These are phyloP conservation scores for Trichoderma asperellum DNA, from an alignment of 2,329 filamentous ascomycete species.

Conservation along the genomic window DNA sequence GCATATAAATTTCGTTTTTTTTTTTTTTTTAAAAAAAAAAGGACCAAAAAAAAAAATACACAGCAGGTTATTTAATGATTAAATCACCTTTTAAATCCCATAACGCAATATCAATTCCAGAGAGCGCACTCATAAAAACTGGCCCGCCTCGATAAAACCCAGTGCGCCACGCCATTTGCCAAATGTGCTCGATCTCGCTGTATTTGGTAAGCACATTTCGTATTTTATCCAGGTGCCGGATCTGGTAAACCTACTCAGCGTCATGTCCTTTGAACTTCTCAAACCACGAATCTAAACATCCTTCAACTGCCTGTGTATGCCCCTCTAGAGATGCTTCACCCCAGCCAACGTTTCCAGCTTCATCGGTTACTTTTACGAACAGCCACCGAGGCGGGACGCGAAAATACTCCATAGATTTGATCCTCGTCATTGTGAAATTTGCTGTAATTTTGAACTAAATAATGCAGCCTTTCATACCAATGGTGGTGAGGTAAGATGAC, in stretches of 20 bases:
- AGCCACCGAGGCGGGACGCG: constrained; percentile 75
- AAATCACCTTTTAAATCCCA: constrained; percentile 72
- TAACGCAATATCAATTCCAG: constrained; percentile 77
- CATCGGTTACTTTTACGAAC: constrained; percentile 76
- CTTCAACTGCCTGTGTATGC: constrained; percentile 74
- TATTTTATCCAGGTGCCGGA: background rate
- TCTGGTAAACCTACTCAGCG: constrained; percentile 60
- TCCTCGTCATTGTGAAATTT: constrained; percentile 38
- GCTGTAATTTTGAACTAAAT: background rate
- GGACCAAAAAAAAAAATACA: background rate
- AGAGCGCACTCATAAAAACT: constrained; percentile 78
- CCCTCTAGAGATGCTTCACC: constrained; percentile 76
- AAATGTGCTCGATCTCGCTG: constrained; percentile 79
- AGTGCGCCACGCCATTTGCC: constrained; percentile 72
- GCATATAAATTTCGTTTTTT: background rate
- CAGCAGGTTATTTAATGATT: background rate
- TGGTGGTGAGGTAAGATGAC: background rate
- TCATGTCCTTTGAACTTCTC: constrained; percentile 67
- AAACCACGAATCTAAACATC: constrained; percentile 69
- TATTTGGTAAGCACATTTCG: background rate
- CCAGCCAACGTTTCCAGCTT: constrained; percentile 68
- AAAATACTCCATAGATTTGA: constrained; percentile 67
- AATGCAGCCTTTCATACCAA: background rate
- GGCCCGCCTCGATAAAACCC: constrained; percentile 79
- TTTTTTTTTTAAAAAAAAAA: too few relatives aligned